A percentile compares a stretch with the other conserved stretches of the same genome.
phyloP scores from a whole-genome alignment of 164 flowering plant genomes.

The Warburgia ugandensis region DNA sequence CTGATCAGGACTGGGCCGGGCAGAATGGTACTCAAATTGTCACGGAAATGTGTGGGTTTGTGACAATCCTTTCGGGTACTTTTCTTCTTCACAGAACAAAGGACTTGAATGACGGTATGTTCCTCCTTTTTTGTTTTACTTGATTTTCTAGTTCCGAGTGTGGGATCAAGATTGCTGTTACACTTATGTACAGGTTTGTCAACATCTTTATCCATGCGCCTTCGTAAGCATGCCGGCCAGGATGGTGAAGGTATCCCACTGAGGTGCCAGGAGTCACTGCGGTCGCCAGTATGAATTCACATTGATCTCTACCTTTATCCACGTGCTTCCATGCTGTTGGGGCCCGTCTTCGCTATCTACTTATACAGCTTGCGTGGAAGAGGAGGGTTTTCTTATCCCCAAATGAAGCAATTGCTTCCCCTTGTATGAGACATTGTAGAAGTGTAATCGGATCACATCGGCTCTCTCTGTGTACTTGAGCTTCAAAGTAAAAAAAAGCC shows the following conservation, averaged over 20 bases:
- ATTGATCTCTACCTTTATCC: not conserved
- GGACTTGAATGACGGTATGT: conserved; percentile 55
- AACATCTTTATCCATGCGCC: conserved; percentile 16
- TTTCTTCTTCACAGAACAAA: conserved; percentile 77
- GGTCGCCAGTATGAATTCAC: conserved; percentile 7
- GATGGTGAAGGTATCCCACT: conserved; percentile 43
- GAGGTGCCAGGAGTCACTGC: conserved; percentile 25
- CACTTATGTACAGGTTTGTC: conserved; percentile 23
- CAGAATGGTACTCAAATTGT: conserved; percentile 65
- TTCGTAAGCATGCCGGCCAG: conserved; percentile 29
- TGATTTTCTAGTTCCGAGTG: not conserved
- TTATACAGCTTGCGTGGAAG: not conserved
- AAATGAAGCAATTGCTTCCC: not conserved
- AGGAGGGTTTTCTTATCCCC: not conserved
- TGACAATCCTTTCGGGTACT: conserved; percentile 66
- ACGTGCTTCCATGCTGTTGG: not conserved
- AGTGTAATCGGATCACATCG: not conserved
- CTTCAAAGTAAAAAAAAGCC: not conserved
- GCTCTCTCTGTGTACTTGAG: not conserved
- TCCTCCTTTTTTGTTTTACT: not conserved
- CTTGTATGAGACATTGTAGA: no score
- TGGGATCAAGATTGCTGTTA: no score
- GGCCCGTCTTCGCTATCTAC: not conserved
- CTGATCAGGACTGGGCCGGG: conserved; percentile 67
- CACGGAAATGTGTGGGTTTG: conserved; percentile 71